Conservation (phyloP, 768 basidiomycete species). For the Termitomyces eurrhizus region DNA sequence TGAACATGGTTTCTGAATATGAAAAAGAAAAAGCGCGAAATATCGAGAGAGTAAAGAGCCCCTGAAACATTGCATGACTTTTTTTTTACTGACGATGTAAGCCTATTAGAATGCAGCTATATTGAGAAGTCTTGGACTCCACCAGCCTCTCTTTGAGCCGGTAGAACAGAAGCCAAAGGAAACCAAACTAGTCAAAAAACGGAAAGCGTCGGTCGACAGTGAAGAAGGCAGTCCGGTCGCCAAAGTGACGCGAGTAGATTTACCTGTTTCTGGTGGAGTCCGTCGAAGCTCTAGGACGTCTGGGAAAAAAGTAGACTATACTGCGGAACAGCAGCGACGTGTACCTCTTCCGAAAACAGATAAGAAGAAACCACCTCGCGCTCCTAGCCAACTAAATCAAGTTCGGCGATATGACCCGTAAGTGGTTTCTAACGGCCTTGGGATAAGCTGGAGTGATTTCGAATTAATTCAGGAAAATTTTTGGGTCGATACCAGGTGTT, state of each 20-base stretch:
- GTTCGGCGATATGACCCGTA: constrained; percentile 50
- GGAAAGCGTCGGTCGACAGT: constrained; percentile 29
- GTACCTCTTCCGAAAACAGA: constrained; percentile 36
- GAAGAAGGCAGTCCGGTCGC: constrained; percentile 18
- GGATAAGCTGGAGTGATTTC: not conserved
- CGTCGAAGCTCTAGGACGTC: constrained; percentile 69
- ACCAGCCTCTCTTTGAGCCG: constrained; percentile 45
- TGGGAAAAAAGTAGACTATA: constrained; percentile 56
- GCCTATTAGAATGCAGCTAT: constrained; percentile 36
- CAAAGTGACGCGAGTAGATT: constrained; percentile 27
- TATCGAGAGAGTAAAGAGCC: constrained; percentile 24
- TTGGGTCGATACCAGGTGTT: constrained; percentile 77
- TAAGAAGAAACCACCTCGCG: constrained; percentile 31
- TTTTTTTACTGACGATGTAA: constrained; percentile 3
- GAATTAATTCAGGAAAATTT: constrained; percentile 53
- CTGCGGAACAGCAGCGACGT: constrained; percentile 33
- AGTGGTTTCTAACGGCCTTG: constrained; percentile 14
- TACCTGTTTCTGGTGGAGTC: constrained; percentile 23
- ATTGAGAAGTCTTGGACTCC: constrained; percentile 40
- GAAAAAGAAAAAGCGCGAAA: constrained; percentile 31
- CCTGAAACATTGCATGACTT: not conserved
- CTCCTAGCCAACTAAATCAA: constrained; percentile 12
- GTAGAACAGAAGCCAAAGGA: constrained; percentile 32
- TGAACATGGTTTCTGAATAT: constrained; percentile 26
- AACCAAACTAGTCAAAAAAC: constrained; percentile 34